These are phyloP conservation scores for Panicum miliaceum DNA, from an alignment of 176 grass and related monocot genomes.

Conservation along the genomic window DNA sequence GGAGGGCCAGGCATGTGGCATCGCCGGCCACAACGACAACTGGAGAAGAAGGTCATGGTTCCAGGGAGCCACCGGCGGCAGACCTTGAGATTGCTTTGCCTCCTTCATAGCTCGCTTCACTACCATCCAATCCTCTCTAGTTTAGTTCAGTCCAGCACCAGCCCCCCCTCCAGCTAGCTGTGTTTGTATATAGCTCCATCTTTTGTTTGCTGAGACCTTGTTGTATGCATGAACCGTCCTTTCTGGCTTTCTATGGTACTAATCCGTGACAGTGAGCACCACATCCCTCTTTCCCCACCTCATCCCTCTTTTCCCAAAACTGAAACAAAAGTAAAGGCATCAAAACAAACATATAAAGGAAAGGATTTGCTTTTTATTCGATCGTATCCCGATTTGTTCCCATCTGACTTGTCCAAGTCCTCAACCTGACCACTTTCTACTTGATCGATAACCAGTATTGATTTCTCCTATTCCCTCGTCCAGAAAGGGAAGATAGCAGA, in stretches of 20 bases:
- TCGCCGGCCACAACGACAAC: no score
- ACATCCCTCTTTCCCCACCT: not conserved
- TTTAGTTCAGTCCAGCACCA: not conserved
- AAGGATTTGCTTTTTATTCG: not conserved
- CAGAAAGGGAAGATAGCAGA: not conserved
- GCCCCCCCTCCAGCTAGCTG: not conserved
- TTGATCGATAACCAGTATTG: not conserved
- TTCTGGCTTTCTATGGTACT: not conserved
- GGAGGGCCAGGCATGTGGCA: constrained; percentile 28
- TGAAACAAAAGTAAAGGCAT: not conserved
- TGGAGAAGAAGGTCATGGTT: not conserved
- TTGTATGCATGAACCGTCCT: not conserved
- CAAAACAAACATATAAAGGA: not conserved
- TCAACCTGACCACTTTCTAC: not conserved
- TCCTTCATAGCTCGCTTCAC: constrained; percentile 5
- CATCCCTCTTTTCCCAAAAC: not conserved
- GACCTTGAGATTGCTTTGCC: constrained; percentile 36
- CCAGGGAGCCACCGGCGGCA: not conserved
- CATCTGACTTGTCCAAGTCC: not conserved
- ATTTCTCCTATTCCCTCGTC: not conserved
- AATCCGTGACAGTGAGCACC: not conserved
- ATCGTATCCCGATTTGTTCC: not conserved
- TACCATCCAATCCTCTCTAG: not conserved
- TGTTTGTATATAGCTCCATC: not conserved
- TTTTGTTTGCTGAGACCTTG: not conserved